Percentiles rank a stretch among this genome's conserved stretches.
phyloP scores from a whole-genome alignment of 306 rosid genomes.

The Quercus alba region DNA sequence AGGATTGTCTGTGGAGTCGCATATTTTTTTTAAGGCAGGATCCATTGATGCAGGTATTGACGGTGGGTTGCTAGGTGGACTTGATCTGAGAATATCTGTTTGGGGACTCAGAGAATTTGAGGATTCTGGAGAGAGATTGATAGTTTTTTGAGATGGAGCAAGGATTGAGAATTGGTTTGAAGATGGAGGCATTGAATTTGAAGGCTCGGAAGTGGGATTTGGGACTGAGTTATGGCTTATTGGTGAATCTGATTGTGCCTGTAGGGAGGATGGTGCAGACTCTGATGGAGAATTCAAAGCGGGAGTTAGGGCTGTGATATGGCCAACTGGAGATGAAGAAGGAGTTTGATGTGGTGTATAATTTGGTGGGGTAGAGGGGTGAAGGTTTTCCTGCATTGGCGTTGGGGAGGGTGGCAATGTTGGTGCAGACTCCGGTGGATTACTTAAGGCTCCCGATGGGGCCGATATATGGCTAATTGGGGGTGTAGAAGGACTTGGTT shows the following conservation, averaged over 20 bases:
- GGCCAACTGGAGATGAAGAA: no score
- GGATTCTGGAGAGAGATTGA: no score
- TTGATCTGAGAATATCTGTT: no score
- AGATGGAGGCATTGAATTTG: not conserved
- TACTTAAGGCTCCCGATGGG: not conserved
- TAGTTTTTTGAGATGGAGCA: no score
- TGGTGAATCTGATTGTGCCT: no score
- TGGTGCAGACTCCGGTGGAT: not conserved
- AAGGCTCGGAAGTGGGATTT: not conserved
- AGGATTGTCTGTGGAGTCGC: constrained; percentile 25
- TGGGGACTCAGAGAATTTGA: no score
- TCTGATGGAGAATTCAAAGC: not conserved
- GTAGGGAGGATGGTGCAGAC: not conserved
- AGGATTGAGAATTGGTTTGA: no score
- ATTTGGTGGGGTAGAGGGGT: no score
- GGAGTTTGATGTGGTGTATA: no score
- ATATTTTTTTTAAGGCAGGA: constrained; percentile 15
- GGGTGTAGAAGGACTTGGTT: not conserved
- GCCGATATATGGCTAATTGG: not conserved
- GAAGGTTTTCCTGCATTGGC: no score
- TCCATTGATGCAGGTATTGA: not conserved
- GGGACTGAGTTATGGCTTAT: no score
- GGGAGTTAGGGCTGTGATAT: not conserved
- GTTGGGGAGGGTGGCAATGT: not conserved
- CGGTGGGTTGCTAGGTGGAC: no score